A percentile compares a stretch with the other conserved stretches of the same genome.
Conservation (phyloP, 2,329 filamentous ascomycete species). For the Aspergillus hortae region DNA sequence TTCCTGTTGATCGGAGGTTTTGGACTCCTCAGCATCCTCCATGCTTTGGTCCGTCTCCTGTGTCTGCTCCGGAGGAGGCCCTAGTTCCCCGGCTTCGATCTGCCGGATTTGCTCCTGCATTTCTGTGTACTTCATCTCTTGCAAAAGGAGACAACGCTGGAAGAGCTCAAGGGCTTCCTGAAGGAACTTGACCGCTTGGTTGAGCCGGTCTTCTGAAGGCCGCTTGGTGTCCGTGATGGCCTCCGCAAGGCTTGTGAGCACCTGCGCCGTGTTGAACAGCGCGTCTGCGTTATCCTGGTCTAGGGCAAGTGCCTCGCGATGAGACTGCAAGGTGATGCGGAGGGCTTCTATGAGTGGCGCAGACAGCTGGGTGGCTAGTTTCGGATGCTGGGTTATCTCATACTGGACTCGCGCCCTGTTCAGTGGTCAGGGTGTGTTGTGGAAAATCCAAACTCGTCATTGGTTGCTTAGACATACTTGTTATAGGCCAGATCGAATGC, state of each 20-base stretch:
- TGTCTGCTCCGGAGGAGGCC: conserved; percentile 11
- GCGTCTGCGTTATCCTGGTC: conserved; percentile 63
- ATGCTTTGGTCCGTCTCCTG: conserved; percentile 9
- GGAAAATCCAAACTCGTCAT: background rate
- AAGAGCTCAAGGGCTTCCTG: conserved; percentile 62
- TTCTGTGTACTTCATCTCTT: conserved; percentile 49
- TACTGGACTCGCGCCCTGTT: conserved; percentile 64
- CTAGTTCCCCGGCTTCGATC: conserved; percentile 29
- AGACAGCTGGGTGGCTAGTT: conserved; percentile 58
- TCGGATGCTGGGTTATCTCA: conserved; percentile 64
- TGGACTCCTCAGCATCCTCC: conserved; percentile 16
- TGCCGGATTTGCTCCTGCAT: conserved; percentile 41
- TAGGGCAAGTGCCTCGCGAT: conserved; percentile 58
- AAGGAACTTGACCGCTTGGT: conserved; percentile 50
- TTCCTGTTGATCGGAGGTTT: conserved; percentile 40
- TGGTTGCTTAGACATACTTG: conserved; percentile 50
- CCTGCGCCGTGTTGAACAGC: conserved; percentile 69
- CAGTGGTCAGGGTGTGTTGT: conserved; percentile 10
- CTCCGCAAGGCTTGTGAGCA: conserved; percentile 65
- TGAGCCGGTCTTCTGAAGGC: conserved; percentile 36
- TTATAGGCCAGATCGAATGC: conserved; percentile 73
- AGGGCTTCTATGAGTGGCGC: conserved; percentile 53
- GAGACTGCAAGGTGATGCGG: conserved; percentile 59
- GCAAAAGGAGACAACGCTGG: conserved; percentile 53
- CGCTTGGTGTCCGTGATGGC: conserved; percentile 52